These are phyloP conservation scores for Epichloe aotearoae DNA, from an alignment of 2,329 filamentous ascomycete species.

Conservation along the genomic window DNA sequence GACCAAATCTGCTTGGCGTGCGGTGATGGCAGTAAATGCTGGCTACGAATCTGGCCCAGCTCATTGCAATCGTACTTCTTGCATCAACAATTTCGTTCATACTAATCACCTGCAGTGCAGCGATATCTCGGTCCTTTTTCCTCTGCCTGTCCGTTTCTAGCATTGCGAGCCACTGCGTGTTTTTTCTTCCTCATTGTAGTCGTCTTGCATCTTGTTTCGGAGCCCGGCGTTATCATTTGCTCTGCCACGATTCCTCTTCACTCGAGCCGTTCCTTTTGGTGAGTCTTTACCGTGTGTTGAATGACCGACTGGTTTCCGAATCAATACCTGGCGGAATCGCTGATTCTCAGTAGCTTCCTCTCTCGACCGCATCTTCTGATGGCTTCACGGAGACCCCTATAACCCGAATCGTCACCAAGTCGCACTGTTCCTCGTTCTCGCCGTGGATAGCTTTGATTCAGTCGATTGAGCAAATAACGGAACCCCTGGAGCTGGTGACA, in stretches of 20 bases:
- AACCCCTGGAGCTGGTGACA: constrained; percentile 11
- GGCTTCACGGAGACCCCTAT: constrained; percentile 17
- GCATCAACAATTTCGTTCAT: neutral
- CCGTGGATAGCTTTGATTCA: neutral
- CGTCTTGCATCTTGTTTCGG: constrained; percentile 9
- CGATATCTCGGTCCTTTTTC: neutral
- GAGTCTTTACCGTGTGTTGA: neutral
- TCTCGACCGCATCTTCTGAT: constrained; percentile 10
- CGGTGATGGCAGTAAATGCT: neutral
- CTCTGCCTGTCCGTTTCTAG: neutral
- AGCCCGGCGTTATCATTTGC: constrained; percentile 17
- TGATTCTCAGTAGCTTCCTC: constrained; percentile 6
- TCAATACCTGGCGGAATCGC: neutral
- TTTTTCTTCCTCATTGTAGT: constrained; percentile 4
- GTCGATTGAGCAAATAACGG: neutral
- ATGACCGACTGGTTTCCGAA: neutral
- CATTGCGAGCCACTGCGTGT: constrained; percentile 6
- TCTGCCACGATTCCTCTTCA: constrained; percentile 7
- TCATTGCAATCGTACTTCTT: neutral
- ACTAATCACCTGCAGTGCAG: constrained; percentile 1
- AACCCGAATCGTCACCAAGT: constrained; percentile 6
- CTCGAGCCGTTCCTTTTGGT: neutral
- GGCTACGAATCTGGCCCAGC: neutral
- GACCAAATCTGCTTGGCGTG: no score
- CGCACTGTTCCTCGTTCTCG: neutral